Evolutionary conservation across 1,139 yeast species (phyloP).

Genomic region (Tardiomyces digboiensis): DNA sequence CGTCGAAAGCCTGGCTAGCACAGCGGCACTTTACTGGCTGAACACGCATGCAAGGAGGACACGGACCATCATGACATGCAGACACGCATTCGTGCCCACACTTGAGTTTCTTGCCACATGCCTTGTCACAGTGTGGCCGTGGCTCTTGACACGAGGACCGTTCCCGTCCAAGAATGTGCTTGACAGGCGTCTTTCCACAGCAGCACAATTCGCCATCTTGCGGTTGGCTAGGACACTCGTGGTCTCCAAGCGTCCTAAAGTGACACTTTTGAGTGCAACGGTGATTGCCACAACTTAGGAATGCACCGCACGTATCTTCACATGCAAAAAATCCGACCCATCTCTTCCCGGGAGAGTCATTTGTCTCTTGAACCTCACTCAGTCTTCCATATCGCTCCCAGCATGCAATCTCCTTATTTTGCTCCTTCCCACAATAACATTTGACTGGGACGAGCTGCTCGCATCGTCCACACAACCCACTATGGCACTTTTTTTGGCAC

Average conservation of each 20-base stretch:
- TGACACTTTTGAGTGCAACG: constrained; percentile 50
- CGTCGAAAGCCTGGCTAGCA: constrained; percentile 39
- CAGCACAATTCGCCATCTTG: constrained; percentile 52
- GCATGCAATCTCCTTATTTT: constrained; percentile 39
- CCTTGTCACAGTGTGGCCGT: constrained; percentile 59
- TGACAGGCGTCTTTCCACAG: constrained; percentile 53
- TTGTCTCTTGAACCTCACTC: constrained; percentile 1
- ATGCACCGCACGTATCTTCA: constrained; percentile 36
- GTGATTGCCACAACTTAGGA: constrained; percentile 62
- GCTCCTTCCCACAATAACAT: constrained; percentile 71
- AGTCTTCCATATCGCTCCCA: constrained; percentile 12
- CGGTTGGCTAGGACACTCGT: constrained; percentile 59
- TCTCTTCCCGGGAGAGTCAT: constrained; percentile 17
- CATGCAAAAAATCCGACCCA: constrained; percentile 67
- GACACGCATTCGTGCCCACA: constrained; percentile 70
- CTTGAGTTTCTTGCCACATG: constrained; percentile 50
- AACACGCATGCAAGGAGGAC: constrained; percentile 48
- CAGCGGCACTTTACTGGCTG: constrained; percentile 44
- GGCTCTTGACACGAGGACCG: constrained; percentile 62
- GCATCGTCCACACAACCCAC: constrained; percentile 77
- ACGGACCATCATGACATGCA: constrained; percentile 69
- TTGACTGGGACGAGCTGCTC: constrained; percentile 31
- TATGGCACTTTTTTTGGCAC: constrained; percentile 54
- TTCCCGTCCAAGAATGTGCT: constrained; percentile 30
- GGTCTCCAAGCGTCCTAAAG: constrained; percentile 35